A percentile compares a stretch with the other conserved stretches of the same genome.
Evolutionary conservation across 305 asterid genomes (phyloP).

Genomic region (Rubia peregrina): DNA sequence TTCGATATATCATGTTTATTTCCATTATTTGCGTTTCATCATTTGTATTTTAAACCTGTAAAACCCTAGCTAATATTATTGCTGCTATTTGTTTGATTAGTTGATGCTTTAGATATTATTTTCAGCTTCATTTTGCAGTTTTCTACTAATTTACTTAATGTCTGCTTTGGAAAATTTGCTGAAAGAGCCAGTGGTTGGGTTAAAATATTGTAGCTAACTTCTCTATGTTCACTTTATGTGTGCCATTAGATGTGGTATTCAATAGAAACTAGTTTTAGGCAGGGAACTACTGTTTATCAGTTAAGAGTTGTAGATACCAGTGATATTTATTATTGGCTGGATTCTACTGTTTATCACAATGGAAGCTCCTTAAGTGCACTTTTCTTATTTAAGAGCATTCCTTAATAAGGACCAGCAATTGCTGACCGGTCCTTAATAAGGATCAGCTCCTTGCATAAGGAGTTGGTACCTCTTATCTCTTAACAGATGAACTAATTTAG

Average conservation of each 20-base stretch:
- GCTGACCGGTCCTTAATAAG: no score
- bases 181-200: neutral
- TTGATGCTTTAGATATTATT: neutral
- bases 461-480: no score
- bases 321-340: neutral
- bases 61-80: constrained; percentile 15
- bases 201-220: neutral
- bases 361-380: no score
- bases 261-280: neutral
- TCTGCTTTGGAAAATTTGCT: neutral
- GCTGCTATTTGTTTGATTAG: neutral
- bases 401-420: no score
- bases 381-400: no score
- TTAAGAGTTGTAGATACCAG: neutral
- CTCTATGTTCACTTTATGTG: neutral
- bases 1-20: no score
- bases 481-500: neutral
- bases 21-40: no score
- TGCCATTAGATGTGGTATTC: neutral
- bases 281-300: neutral
- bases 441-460: no score
- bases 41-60: neutral
- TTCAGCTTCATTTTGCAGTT: constrained; percentile 2
- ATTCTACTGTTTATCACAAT: neutral
- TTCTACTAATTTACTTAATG: neutral